Conservation (phyloP, 805 yeast genomes). For the Lipomyces starkeyi region DNA sequence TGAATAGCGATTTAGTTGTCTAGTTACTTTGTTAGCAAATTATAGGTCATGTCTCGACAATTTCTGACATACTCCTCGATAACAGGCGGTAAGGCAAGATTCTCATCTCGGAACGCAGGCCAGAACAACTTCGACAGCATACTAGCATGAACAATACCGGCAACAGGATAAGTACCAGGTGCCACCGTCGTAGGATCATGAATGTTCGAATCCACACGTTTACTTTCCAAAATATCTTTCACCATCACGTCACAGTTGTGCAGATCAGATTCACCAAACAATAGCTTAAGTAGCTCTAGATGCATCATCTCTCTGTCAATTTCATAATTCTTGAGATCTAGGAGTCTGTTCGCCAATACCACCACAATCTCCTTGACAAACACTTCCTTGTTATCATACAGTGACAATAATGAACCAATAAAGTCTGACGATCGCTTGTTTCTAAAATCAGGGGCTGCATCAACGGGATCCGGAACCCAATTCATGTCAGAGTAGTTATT, state of each 20-base stretch:
- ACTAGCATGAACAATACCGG: slow-evolving; percentile 55
- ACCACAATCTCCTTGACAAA: slow-evolving; percentile 69
- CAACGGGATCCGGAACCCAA: slow-evolving; percentile 89
- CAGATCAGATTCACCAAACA: slow-evolving; percentile 72
- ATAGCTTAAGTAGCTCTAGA: slow-evolving; percentile 60
- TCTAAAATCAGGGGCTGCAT: slow-evolving; percentile 81
- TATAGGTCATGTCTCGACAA: background rate
- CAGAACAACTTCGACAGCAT: slow-evolving; percentile 81
- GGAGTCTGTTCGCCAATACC: slow-evolving; percentile 63
- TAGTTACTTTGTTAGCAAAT: background rate
- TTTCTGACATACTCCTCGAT: slow-evolving; percentile 46
- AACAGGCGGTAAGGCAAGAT: slow-evolving; percentile 56
- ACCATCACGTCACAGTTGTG: slow-evolving; percentile 84
- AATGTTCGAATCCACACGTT: slow-evolving; percentile 51
- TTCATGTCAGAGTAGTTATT: slow-evolving; percentile 57
- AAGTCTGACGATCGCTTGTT: slow-evolving; percentile 55
- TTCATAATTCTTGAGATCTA: slow-evolving; percentile 47
- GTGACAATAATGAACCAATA: slow-evolving; percentile 71
- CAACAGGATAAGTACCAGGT: slow-evolving; percentile 32
- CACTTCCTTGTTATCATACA: slow-evolving; percentile 70
- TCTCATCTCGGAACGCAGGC: slow-evolving; percentile 61
- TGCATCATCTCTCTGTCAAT: slow-evolving; percentile 45
- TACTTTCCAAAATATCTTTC: slow-evolving; percentile 67
- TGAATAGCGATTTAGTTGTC: slow-evolving; percentile 54
- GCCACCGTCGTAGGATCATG: slow-evolving; percentile 37